Evolutionary conservation across 2,329 filamentous ascomycete genomes (phyloP), one percentile per base, ranked within the genome.

Genomic region (Parafenestella ontariensis): DNA sequence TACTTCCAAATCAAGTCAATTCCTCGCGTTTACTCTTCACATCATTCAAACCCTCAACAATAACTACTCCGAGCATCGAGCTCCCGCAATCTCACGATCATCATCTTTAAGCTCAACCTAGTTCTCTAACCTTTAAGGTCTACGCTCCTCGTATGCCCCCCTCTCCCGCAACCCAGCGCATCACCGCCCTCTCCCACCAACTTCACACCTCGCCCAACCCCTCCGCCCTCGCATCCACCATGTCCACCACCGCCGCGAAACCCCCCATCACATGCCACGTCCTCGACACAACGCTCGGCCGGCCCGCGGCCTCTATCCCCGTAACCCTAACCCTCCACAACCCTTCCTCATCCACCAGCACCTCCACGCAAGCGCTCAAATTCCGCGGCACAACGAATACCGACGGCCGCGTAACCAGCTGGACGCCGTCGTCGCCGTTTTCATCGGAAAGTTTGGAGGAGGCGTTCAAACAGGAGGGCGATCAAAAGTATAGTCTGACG

Each of bases 251-350:
- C 20, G 57, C 63, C 9, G 50, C 48, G 41, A 72, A 69, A 54
- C 81, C 73, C 63, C 86, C 85, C 71, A 94, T 95, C 70, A 94
- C 91, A 75, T 94, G 90, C 81, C 91, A 95, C 81, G 85, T 93
- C 76, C 90, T 95, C 74, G 90, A 95, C 81, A 94, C 90, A 10
- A 85, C 87, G n/a, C 79, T 84, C 57, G 91, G 91, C 69, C 83
- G 83, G 52, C 91, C 91, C 20, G 91, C 86, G 15, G 76, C 82
- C 52, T 80, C 81, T 58, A 85, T 95, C 66, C 82, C 82, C 61
- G 89, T 93, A 52, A 86, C 83, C 49, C 85, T 92, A 20, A 77
- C 86, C 44, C 72, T 81, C 21, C 58, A 45, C 61, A 21, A n/a
- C 46, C 36, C 45, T 64, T 46, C 36, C 45, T 64, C 48, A 61